Evolutionary conservation across 257 asterid species (phyloP), one percentile per base, ranked within the genome.

Genomic region (Anisodus tanguticus): DNA sequence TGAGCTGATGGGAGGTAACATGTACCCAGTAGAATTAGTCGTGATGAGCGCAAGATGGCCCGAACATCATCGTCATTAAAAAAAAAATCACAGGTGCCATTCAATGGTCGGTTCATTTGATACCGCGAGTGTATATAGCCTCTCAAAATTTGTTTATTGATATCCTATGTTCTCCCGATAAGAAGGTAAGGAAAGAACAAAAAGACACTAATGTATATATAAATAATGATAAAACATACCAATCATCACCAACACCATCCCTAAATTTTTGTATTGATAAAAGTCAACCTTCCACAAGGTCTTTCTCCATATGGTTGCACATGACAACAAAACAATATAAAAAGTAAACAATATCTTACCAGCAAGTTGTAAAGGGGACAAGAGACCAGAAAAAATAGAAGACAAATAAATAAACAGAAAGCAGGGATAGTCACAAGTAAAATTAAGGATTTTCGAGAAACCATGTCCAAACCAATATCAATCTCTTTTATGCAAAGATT

Each of bases 391-490:
- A 49, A 74, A 74, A 74, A 49, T 31, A 47, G 8, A 72, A 49
- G 81, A 47, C 81, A 51, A 31, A 49, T 49, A 10, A 74, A 74
- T 49, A 74, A 64, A 74, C 37, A 49, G 26, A 49, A 19, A 49
- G 81, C 60, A 74, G 45, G 69, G 81, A 74, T 19, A 22, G 80
- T 19, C 81, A 26, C 71, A 49, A 74, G 62, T 74, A 12, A 74
- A 49, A 19, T 49, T 31, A 49, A 74, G 10, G 39, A 17, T 58
- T 58, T 58, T 22, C n/a, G 3, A 55, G 7, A 12, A 55, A 6
- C 9, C 5, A n/a, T 9, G 57, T 71, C 57, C 37, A 43, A 68
- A 68, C 76, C 7, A 37, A 68, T 68, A 68, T 68, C 51, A 68
- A 8, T 37, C 76, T 68, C 47, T 37, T 68, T 8, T 68, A n/a